Conservation (phyloP, 768 basidiomycete genomes). For the Leccinum broughii region DNA sequence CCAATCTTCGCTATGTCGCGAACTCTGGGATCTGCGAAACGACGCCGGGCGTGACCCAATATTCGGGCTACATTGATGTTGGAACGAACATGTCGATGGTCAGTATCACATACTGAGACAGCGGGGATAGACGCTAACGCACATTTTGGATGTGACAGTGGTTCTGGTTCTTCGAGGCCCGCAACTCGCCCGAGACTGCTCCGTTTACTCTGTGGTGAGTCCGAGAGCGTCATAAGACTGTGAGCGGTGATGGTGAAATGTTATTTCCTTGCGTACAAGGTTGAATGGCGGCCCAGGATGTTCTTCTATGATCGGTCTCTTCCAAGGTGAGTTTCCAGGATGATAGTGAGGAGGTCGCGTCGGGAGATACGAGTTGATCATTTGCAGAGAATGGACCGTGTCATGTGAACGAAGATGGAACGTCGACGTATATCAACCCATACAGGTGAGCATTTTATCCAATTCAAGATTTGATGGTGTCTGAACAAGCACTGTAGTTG, state of each 20-base stretch:
- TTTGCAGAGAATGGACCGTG: slow-evolving; percentile 64
- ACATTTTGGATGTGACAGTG: slow-evolving; percentile 39
- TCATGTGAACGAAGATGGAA: slow-evolving; percentile 52
- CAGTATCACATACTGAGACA: slow-evolving; percentile 4
- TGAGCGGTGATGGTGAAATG: not conserved
- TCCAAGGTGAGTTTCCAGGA: slow-evolving; percentile 45
- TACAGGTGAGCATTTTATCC: slow-evolving; percentile 44
- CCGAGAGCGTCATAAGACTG: not conserved
- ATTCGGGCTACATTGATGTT: slow-evolving; percentile 63
- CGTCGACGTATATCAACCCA: slow-evolving; percentile 56
- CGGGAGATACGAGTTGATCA: not conserved
- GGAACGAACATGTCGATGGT: slow-evolving; percentile 62
- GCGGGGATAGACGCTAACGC: slow-evolving; percentile 2
- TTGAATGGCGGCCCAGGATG: slow-evolving; percentile 64
- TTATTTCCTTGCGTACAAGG: slow-evolving; percentile 31
- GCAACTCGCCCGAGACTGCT: slow-evolving; percentile 56
- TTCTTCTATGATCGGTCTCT: slow-evolving; percentile 64
- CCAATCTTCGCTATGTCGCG: slow-evolving; percentile 48
- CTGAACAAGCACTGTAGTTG: slow-evolving; percentile 42
- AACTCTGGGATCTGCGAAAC: slow-evolving; percentile 69
- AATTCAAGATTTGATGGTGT: not conserved
- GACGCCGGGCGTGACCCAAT: slow-evolving; percentile 57
- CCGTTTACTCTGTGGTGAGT: slow-evolving; percentile 64
- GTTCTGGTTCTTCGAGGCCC: slow-evolving; percentile 76
- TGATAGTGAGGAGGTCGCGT: not conserved